Percentiles rank a stretch among this genome's conserved stretches.
phyloP scores from a whole-genome alignment of 805 yeast genomes.

The Kodamaea nitidulidarum region DNA sequence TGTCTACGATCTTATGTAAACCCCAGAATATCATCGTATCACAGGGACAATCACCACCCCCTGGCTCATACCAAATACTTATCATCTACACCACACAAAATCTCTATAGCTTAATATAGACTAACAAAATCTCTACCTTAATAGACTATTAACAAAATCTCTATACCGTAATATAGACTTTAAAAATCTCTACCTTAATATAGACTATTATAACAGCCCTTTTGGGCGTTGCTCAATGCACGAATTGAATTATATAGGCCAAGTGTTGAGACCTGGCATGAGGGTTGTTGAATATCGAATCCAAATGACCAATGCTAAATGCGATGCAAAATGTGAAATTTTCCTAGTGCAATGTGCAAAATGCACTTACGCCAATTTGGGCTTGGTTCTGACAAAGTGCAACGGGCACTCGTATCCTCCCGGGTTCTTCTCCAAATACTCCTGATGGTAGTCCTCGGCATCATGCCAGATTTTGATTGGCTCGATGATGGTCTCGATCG shows the following conservation, averaged over 20 bases:
- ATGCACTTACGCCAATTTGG: constrained; percentile 27
- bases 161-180: too few species aligned
- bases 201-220: too few species aligned
- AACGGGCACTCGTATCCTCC: constrained; percentile 87
- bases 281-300: constrained; percentile 10
- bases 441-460: constrained; percentile 95
- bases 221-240: not conserved
- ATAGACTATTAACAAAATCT: too few species aligned
- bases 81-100: too few species aligned
- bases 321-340: not conserved
- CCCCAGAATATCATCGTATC: too few species aligned
- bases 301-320: constrained; percentile 8
- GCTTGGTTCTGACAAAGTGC: constrained; percentile 69
- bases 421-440: constrained; percentile 75
- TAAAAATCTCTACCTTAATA: too few species aligned
- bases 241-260: constrained; percentile 4
- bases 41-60: too few species aligned
- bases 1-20: too few species aligned
- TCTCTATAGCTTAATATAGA: too few species aligned
- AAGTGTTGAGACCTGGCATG: constrained; percentile 8
- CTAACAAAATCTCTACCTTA: too few species aligned
- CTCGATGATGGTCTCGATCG: constrained; percentile 66
- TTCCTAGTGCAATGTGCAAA: not conserved
- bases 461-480: constrained; percentile 73
- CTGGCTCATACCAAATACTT: too few species aligned